Conservation (phyloP, 108 stramenopile species). For the Nannochloropsis gaditana region DNA sequence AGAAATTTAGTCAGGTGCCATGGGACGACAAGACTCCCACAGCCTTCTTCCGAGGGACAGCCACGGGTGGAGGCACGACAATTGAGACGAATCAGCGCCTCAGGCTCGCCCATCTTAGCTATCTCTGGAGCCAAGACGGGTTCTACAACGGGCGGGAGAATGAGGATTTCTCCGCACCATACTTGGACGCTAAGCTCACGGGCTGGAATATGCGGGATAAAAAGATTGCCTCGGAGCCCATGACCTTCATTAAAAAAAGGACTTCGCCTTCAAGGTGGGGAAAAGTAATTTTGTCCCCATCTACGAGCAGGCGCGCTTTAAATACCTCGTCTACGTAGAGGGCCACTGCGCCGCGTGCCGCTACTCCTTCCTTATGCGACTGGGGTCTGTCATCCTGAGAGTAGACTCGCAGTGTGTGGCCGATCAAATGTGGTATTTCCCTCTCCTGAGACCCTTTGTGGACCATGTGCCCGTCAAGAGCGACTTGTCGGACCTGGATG, state of each 20-base stretch:
- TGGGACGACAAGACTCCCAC: constrained; percentile 88
- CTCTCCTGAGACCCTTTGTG: constrained; percentile 80
- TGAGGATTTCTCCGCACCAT: constrained; percentile 54
- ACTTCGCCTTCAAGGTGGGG: constrained; percentile 82
- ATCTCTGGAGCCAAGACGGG: constrained; percentile 82
- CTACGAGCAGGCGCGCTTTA: constrained; percentile 74
- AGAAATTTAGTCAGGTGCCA: constrained; percentile 74
- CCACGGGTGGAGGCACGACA: constrained; percentile 94
- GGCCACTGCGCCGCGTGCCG: constrained; percentile 99
- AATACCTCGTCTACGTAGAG: constrained; percentile 93
- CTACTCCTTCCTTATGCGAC: constrained; percentile 98
- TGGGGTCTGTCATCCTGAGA: constrained; percentile 95
- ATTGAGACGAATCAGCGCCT: constrained; percentile 94
- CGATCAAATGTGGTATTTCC: constrained; percentile 99
- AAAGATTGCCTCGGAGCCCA: constrained; percentile 31
- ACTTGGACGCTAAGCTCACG: constrained; percentile 90
- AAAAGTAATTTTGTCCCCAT: constrained; percentile 91
- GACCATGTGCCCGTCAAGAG: constrained; percentile 95
- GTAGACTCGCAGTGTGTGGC: constrained; percentile 68
- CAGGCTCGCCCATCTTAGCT: constrained; percentile 60
- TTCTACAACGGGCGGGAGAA: constrained; percentile 23
- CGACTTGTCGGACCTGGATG: constrained; percentile 90
- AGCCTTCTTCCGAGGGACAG: constrained; percentile 97
- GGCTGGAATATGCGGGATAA: constrained; percentile 97
- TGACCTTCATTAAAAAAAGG: constrained; percentile 48